Conservation (phyloP, 805 yeast species). For the Yarrowia divulgata region DNA sequence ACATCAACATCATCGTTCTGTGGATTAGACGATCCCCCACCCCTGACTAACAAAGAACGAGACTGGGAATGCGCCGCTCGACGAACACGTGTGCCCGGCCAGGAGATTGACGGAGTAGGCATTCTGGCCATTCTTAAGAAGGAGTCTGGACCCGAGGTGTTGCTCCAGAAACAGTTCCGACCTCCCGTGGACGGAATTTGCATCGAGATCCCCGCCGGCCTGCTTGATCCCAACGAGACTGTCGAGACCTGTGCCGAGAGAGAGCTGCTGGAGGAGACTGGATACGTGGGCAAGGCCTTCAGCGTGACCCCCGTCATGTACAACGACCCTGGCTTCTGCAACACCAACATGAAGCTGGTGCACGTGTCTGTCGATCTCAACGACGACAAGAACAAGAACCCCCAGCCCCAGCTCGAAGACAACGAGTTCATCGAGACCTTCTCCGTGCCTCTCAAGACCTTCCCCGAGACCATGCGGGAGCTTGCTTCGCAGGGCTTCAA, state of each 20-base stretch:
- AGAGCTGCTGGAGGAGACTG: constrained; percentile 92
- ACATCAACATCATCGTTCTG: too few species aligned
- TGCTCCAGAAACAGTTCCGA: constrained; percentile 87
- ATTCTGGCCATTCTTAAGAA: constrained; percentile 69
- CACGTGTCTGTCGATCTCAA: constrained; percentile 76
- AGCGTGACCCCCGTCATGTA: constrained; percentile 59
- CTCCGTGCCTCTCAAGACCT: constrained; percentile 61
- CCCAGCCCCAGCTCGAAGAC: constrained; percentile 80
- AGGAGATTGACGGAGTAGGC: constrained; percentile 84
- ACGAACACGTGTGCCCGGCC: constrained; percentile 68
- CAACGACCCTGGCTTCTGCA: constrained; percentile 89
- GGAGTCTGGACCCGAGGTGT: constrained; percentile 60
- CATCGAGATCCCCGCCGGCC: constrained; percentile 94
- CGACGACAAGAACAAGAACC: constrained; percentile 70
- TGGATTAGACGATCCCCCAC: too few species aligned
- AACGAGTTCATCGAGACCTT: constrained; percentile 93
- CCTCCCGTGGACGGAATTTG: constrained; percentile 91
- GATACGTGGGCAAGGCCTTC: constrained; percentile 73
- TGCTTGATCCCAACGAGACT: constrained; percentile 83
- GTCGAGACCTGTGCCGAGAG: constrained; percentile 82
- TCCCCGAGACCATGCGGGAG: constrained; percentile 62
- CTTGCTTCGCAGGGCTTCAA: constrained; percentile 71
- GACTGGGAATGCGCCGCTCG: constrained; percentile 93
- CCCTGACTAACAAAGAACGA: constrained; percentile 52
- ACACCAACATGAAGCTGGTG: constrained; percentile 83